phyloP scores from a whole-genome alignment of 2,329 filamentous ascomycete species.

The Ceratocystis cubensis region DNA sequence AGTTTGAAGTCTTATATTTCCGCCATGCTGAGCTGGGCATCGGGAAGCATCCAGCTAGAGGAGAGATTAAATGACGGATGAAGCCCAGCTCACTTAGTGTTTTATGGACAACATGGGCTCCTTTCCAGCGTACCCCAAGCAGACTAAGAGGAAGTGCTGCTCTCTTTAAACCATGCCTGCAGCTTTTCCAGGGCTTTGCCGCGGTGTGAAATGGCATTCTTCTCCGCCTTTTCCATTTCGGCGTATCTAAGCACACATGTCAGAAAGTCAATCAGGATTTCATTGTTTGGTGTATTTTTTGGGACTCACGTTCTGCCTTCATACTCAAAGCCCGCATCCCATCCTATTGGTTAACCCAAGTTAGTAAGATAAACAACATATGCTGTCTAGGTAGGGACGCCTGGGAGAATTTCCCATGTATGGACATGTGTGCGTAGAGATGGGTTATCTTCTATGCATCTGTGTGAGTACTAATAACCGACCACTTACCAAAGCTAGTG shows the following conservation, averaged over 20 bases:
- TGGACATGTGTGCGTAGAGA: not conserved
- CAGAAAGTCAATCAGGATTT: not conserved
- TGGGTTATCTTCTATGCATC: not conserved
- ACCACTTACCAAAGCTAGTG: slow-evolving; percentile 59
- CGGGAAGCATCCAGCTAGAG: slow-evolving; percentile 24
- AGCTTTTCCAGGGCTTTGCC: slow-evolving; percentile 78
- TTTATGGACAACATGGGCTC: not conserved
- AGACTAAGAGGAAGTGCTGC: slow-evolving; percentile 20
- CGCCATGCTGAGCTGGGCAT: not conserved
- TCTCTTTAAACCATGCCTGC: slow-evolving; percentile 59
- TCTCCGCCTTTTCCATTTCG: slow-evolving; percentile 79
- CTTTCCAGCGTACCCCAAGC: not conserved
- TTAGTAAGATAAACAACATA: slow-evolving; percentile 1
- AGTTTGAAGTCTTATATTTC: slow-evolving; percentile 70
- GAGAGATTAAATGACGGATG: not conserved
- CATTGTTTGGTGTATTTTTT: not conserved
- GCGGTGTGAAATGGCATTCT: slow-evolving; percentile 90
- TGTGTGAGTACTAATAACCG: not conserved
- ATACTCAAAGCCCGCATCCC: slow-evolving; percentile 95
- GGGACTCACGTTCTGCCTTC: slow-evolving; percentile 60
- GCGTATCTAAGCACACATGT: slow-evolving; percentile 47
- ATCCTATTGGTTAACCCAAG: slow-evolving; percentile 45
- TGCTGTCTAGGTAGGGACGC: too few species aligned
- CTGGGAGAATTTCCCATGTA: too few species aligned
- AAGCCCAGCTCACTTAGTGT: not conserved